Conservation (phyloP, 495 filamentous ascomycete genomes). For the Aspergillus saccharolyticus region DNA sequence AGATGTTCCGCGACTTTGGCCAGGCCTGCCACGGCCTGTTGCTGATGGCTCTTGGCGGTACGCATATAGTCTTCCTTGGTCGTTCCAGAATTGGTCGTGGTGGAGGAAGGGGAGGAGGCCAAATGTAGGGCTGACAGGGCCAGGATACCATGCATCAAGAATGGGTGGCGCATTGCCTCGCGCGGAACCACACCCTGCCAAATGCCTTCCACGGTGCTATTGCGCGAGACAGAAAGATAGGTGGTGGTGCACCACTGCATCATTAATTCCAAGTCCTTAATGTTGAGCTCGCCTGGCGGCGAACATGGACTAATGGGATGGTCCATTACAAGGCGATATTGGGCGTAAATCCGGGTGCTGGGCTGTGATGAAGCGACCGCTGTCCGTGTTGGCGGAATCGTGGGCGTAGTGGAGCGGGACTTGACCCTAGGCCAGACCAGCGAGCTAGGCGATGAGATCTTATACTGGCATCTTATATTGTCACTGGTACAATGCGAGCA, state of each 20-base stretch:
- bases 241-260: conserved; percentile 44
- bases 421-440: conserved; percentile 24
- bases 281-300: conserved; percentile 12
- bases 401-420: conserved; percentile 15
- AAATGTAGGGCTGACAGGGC: conserved; percentile 48
- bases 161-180: conserved; percentile 39
- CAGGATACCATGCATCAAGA: conserved; percentile 46
- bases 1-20: conserved; percentile 21
- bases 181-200: conserved; percentile 44
- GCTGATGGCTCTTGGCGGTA: conserved; percentile 34
- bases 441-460: conserved; percentile 24
- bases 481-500: conserved; percentile 34
- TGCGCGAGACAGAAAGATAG: conserved; percentile 36
- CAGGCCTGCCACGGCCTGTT: conserved; percentile 33
- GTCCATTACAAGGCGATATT: conserved; percentile 13
- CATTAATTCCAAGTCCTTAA: conserved; percentile 42
- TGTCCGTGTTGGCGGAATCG: conserved; percentile 13
- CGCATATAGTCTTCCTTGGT: conserved; percentile 24
- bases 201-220: conserved; percentile 29
- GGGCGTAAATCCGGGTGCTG: conserved; percentile 6
- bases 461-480: conserved; percentile 30
- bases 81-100: conserved; percentile 3
- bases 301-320: background rate
- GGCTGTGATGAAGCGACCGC: conserved; percentile 8
- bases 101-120: conserved; percentile 20